phyloP scores from a whole-genome alignment of 192 early-diverging fungal species.

The Lobosporangium transversale region DNA sequence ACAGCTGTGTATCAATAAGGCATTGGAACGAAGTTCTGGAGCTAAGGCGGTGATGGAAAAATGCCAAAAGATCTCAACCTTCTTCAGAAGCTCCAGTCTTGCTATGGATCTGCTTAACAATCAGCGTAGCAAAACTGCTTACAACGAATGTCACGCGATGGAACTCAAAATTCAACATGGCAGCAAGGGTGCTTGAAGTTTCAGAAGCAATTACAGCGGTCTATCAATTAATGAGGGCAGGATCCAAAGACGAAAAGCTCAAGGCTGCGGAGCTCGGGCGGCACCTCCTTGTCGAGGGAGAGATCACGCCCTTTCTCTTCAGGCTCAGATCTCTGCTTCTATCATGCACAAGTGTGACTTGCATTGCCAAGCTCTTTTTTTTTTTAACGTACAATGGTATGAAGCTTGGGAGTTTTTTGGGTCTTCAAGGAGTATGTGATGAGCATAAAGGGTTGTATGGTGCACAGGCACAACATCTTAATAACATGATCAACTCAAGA shows the following conservation, averaged over 20 bases:
- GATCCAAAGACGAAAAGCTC: not conserved
- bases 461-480: too few relatives aligned
- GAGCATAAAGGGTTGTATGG: too few relatives aligned
- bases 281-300: not conserved
- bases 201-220: conserved; percentile 1
- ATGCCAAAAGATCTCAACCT: conserved; percentile 12
- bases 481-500: too few relatives aligned
- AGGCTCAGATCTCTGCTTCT: too few relatives aligned
- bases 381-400: too few relatives aligned
- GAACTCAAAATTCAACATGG: conserved; percentile 18
- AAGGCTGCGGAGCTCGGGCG: not conserved
- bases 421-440: too few relatives aligned
- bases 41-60: conserved; percentile 12
- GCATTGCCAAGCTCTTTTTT: too few relatives aligned
- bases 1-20: conserved; percentile 32
- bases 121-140: conserved; percentile 2
- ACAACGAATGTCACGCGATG: conserved; percentile 10
- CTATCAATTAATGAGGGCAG: not conserved
- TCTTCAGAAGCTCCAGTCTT: conserved; percentile 13
- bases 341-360: too few relatives aligned
- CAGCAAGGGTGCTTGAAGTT: conserved; percentile 4
- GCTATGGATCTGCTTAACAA: conserved; percentile 13
- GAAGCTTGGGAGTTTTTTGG: too few relatives aligned
- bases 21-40: not conserved
- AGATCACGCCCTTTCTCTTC: too few relatives aligned